These are phyloP conservation scores for Yamadazyma triangularis DNA, from an alignment of 1,139 yeast species.

Conservation along the genomic window DNA sequence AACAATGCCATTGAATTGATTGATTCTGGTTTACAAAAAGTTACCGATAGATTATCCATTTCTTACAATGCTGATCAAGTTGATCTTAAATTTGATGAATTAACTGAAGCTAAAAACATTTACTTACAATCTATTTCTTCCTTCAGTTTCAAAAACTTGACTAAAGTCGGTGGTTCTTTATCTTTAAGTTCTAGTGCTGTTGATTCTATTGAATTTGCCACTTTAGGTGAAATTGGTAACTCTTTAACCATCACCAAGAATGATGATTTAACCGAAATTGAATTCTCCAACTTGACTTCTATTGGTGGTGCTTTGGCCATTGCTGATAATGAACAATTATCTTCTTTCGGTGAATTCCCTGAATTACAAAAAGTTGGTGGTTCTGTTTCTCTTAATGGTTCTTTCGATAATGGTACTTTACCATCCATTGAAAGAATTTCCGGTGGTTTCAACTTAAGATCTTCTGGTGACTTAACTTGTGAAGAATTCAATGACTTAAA, in stretches of 20 bases:
- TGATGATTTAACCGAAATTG: conserved; percentile 62
- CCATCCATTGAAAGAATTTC: conserved; percentile 68
- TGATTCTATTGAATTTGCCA: conserved; percentile 51
- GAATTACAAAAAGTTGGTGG: conserved; percentile 74
- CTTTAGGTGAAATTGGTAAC: conserved; percentile 66
- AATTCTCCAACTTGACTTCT: conserved; percentile 63
- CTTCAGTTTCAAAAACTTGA: conserved; percentile 64
- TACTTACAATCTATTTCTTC: conserved; percentile 76
- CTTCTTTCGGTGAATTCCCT: conserved; percentile 67
- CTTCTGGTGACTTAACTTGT: conserved; percentile 78
- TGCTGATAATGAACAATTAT: conserved; percentile 74
- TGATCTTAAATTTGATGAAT: conserved; percentile 61
- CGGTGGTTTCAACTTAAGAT: conserved; percentile 87
- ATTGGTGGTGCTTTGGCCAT: conserved; percentile 88
- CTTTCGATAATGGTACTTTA: conserved; percentile 75
- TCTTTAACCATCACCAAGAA: conserved; percentile 75
- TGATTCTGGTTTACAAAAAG: conserved; percentile 69
- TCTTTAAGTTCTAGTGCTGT: conserved; percentile 68
- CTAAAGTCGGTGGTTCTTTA: conserved; percentile 71
- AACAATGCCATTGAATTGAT: conserved; percentile 59
- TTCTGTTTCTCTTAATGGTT: conserved; percentile 78
- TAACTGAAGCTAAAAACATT: conserved; percentile 81
- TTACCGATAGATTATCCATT: conserved; percentile 69
- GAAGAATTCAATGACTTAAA: conserved; percentile 63
- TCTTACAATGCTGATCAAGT: conserved; percentile 80